Evolutionary conservation across 805 yeast genomes (phyloP).

Genomic region (Starmerella ratchasimensis): DNA sequence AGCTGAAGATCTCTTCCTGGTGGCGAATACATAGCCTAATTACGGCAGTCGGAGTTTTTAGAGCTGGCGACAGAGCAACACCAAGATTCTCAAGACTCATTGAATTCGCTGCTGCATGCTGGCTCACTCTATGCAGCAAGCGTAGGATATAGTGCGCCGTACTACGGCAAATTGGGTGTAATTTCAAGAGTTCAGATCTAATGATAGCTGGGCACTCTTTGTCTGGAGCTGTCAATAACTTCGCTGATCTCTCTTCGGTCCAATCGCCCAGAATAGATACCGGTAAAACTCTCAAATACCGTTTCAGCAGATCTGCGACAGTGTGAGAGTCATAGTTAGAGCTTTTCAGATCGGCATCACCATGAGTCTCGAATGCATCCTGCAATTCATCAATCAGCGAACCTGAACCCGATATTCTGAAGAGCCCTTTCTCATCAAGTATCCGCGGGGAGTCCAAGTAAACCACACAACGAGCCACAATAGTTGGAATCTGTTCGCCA

Average conservation of each 20-base stretch:
- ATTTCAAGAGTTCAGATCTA: constrained; percentile 12
- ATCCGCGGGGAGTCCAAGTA: constrained; percentile 55
- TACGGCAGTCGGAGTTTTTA: constrained; percentile 5
- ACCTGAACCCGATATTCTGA: constrained; percentile 62
- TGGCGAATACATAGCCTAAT: constrained; percentile 4
- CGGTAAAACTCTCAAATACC: constrained; percentile 69
- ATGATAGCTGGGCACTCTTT: constrained; percentile 22
- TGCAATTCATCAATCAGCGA: constrained; percentile 52
- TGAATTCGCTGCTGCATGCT: constrained; percentile 50
- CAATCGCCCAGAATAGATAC: constrained; percentile 33
- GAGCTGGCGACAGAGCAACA: constrained; percentile 22
- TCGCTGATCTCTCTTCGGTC: constrained; percentile 2
- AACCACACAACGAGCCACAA: constrained; percentile 61
- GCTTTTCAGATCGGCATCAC: constrained; percentile 17
- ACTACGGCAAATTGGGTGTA: constrained; percentile 46
- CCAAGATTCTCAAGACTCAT: constrained; percentile 72
- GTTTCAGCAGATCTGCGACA: constrained; percentile 70
- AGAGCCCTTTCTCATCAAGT: constrained; percentile 77
- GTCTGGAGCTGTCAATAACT: constrained; percentile 21
- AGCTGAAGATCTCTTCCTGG: constrained; percentile 1
- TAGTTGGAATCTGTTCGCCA: constrained; percentile 48
- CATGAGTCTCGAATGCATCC: constrained; percentile 38
- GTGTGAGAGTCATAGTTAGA: constrained; percentile 55
- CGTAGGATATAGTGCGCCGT: constrained; percentile 52
- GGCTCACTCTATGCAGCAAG: constrained; percentile 50